Evolutionary conservation across 306 rosid genomes (phyloP).

Genomic region (Pyrus bretschneideri): DNA sequence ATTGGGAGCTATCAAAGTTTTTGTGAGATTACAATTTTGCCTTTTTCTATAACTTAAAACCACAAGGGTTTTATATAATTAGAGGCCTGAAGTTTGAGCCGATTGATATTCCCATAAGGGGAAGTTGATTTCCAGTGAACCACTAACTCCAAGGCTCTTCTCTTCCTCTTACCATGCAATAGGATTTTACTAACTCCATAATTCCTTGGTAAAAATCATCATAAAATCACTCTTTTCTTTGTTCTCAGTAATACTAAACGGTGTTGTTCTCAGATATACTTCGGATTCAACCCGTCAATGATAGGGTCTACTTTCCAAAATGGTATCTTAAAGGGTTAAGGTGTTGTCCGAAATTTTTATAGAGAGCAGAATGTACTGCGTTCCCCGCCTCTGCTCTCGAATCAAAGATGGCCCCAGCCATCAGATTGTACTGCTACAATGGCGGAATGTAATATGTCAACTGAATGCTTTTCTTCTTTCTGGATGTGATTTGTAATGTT

Average conservation of each 20-base stretch:
- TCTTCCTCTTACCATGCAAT: too few species aligned
- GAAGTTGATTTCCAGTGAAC: not conserved
- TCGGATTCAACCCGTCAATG: slow-evolving; percentile 90
- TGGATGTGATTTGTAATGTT: not conserved
- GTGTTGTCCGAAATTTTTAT: slow-evolving; percentile 40
- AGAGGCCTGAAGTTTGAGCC: not conserved
- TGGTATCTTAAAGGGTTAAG: slow-evolving; percentile 93
- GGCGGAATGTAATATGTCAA: not conserved
- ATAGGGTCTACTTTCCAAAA: slow-evolving; percentile 95
- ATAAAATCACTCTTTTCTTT: too few species aligned
- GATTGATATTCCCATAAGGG: not conserved
- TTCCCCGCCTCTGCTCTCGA: too few species aligned
- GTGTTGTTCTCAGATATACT: slow-evolving; percentile 17
- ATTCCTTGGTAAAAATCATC: not conserved
- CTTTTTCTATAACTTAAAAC: not conserved
- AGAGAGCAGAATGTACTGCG: too few species aligned
- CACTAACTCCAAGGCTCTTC: not conserved
- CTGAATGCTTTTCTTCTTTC: not conserved
- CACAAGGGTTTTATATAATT: not conserved
- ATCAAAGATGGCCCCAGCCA: too few species aligned
- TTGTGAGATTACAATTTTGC: not conserved
- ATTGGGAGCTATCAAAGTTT: not conserved
- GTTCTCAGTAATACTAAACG: too few species aligned
- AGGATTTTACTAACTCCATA: not conserved
- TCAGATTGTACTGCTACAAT: not conserved